phyloP scores from a whole-genome alignment of 73 alveolate genomes.

The Paramecium tetraurelia region DNA sequence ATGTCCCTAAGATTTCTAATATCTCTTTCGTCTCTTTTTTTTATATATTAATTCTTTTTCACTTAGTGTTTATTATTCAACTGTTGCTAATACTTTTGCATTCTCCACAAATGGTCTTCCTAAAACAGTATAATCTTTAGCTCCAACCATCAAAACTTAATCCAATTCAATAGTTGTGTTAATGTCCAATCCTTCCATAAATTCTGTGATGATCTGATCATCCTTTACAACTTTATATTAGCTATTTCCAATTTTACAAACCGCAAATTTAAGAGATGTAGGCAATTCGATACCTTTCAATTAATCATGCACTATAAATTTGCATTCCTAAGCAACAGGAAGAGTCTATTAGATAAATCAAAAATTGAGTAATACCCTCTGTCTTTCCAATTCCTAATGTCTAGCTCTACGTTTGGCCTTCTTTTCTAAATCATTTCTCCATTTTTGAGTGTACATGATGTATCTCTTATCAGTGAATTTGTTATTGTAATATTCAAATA shows the following conservation, averaged over 20 bases:
- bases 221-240: constrained; percentile 76
- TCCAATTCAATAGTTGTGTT: constrained; percentile 72
- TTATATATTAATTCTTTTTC: constrained; percentile 77
- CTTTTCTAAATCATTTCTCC: constrained; percentile 25
- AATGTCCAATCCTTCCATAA: constrained; percentile 62
- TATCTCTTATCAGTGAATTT: constrained; percentile 10
- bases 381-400: background rate
- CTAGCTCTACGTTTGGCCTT: constrained; percentile 35
- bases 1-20: constrained; percentile 69
- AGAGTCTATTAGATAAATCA: background rate
- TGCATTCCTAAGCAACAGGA: background rate
- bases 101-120: constrained; percentile 83
- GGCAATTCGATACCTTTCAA: background rate
- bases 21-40: constrained; percentile 84
- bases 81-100: constrained; percentile 73
- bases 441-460: background rate
- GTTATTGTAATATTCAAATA: background rate
- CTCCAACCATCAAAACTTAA: constrained; percentile 75
- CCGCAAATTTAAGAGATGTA: constrained; percentile 70
- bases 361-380: background rate
- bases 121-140: constrained; percentile 76
- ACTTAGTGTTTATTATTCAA: constrained; percentile 71
- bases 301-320: constrained; percentile 13
- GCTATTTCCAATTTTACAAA: constrained; percentile 63
- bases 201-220: constrained; percentile 69